A percentile compares a stretch with the other conserved stretches of the same genome.
Conservation (phyloP, 2,329 filamentous ascomycete species). For the Cladosporium oxysporum region DNA sequence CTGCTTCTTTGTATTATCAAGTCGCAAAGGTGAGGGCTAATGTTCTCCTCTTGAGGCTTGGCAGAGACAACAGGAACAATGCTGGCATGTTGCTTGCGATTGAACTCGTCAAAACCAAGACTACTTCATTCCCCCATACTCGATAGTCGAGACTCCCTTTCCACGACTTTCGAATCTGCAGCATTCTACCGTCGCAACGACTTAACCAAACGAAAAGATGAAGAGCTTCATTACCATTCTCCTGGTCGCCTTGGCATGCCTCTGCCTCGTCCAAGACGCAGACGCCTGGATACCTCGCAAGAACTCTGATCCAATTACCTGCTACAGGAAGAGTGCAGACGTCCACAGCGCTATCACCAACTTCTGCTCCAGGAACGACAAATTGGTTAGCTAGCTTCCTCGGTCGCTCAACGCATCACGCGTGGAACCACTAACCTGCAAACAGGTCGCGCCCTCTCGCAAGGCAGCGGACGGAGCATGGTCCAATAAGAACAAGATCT, state of each 20-base stretch:
- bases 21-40: not conserved
- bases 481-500: slow-evolving; percentile 4
- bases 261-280: slow-evolving; percentile 9
- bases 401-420: too few species aligned
- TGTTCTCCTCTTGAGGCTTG: not conserved
- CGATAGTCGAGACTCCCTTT: not conserved
- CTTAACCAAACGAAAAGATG: not conserved
- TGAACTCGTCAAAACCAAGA: not conserved
- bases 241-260: slow-evolving; percentile 2
- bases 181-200: not conserved
- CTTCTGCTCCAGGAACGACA: not conserved
- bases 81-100: not conserved
- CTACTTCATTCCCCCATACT: not conserved
- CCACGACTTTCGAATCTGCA: not conserved
- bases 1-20: not conserved
- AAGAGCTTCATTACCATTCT: not conserved
- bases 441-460: slow-evolving; percentile 6
- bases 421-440: not conserved
- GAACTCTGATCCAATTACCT: not conserved
- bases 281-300: not conserved
- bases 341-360: not conserved
- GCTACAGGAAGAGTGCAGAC: not conserved
- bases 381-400: not conserved
- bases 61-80: not conserved
- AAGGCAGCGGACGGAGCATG: not conserved